phyloP scores from a whole-genome alignment of 352 stramenopile species.

The Peronospora destructor region DNA sequence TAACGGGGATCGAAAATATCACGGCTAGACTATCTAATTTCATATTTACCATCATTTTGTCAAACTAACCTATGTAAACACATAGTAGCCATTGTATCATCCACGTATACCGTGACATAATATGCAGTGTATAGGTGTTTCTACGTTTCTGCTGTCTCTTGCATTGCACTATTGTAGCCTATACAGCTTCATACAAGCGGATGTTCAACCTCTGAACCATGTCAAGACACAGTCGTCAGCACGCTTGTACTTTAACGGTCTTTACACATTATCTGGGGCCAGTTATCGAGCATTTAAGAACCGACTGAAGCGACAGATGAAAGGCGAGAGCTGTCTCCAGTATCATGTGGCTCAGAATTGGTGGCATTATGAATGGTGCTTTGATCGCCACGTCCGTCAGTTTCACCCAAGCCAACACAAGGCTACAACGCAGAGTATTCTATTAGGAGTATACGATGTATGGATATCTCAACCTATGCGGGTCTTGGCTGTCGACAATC shows the following conservation, averaged over 20 bases:
- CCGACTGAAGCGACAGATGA: constrained; percentile 52
- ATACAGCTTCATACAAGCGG: constrained; percentile 4
- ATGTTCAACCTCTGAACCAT: constrained; percentile 8
- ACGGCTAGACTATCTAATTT: not conserved
- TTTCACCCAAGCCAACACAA: constrained; percentile 35
- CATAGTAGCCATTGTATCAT: too few species aligned
- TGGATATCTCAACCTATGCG: constrained; percentile 32
- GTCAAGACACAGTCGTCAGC: not conserved
- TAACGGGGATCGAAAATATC: not conserved
- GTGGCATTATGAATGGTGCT: constrained; percentile 86
- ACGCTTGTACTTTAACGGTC: constrained; percentile 42
- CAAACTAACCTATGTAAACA: too few species aligned
- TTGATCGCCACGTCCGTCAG: constrained; percentile 61
- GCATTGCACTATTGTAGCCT: constrained; percentile 10
- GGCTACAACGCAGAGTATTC: constrained; percentile 26
- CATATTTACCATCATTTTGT: too few species aligned
- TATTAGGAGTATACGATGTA: constrained; percentile 36
- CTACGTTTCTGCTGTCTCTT: constrained; percentile 17
- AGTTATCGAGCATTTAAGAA: constrained; percentile 68
- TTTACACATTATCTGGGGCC: constrained; percentile 53
- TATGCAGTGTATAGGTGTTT: too few species aligned
- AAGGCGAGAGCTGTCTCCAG: constrained; percentile 39
- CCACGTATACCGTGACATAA: too few species aligned
- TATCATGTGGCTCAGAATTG: constrained; percentile 56
- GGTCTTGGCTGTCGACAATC: constrained; percentile 35